Conservation (phyloP, 331 rosid genomes). For the Quercus tomentella region DNA sequence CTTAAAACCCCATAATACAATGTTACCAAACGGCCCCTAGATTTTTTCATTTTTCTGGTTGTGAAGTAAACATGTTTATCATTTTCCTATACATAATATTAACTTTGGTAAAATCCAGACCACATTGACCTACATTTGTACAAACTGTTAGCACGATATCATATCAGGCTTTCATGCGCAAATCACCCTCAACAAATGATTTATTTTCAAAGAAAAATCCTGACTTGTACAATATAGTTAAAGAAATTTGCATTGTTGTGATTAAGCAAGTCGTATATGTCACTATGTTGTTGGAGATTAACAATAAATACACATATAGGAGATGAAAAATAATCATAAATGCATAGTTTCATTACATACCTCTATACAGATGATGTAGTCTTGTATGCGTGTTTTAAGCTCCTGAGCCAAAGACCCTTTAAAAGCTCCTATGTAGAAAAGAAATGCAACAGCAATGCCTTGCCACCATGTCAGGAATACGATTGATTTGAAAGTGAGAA, state of each 20-base stretch:
- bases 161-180: neutral
- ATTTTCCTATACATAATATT: neutral
- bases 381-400: constrained; percentile 87
- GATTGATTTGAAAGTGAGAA: constrained; percentile 84
- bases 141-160: neutral
- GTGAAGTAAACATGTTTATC: neutral
- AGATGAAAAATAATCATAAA: neutral
- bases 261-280: neutral
- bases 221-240: too few species aligned
- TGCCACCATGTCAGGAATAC: constrained; percentile 99
- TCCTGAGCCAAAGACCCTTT: constrained; percentile 79
- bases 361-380: constrained; percentile 97
- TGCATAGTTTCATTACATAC: constrained; percentile 28
- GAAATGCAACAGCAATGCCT: constrained; percentile 92
- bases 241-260: too few species aligned
- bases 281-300: neutral
- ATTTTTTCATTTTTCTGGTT: neutral
- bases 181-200: neutral
- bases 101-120: neutral
- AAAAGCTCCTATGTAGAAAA: constrained; percentile 83
- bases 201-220: neutral
- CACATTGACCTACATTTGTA: neutral
- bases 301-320: neutral
- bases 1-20: neutral
- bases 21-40: neutral